A percentile compares a stretch with the other conserved stretches of the same genome.
Conservation (phyloP, 306 rosid genomes). For the Acacia acuminata region DNA sequence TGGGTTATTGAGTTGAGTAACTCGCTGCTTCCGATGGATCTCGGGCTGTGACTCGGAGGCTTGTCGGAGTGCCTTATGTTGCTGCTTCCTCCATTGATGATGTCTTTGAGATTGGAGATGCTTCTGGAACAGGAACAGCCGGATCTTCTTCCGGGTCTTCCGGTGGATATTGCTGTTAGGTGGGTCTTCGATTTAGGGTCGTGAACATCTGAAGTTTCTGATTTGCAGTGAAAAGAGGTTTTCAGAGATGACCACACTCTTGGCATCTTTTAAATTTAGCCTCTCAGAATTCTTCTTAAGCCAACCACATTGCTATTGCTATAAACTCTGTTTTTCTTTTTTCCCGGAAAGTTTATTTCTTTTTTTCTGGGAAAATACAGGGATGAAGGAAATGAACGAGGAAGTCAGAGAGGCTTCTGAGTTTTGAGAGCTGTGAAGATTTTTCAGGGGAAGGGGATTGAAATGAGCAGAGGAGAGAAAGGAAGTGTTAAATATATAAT, state of each 20-base stretch:
- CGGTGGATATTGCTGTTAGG: conserved; percentile 66
- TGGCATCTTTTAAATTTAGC: conserved; percentile 51
- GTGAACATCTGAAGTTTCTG: conserved; percentile 86
- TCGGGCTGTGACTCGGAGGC: conserved; percentile 90
- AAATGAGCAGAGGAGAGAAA: background rate
- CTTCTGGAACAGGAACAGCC: conserved; percentile 96
- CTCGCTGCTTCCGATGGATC: conserved; percentile 93
- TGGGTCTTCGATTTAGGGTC: conserved; percentile 79
- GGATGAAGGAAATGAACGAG: background rate
- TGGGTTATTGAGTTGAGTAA: conserved; percentile 90
- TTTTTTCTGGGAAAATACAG: background rate
- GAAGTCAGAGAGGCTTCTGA: background rate
- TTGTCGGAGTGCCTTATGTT: conserved; percentile 73
- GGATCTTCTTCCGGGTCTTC: conserved; percentile 59
- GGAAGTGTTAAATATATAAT: background rate
- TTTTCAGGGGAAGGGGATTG: background rate
- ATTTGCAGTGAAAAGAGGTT: conserved; percentile 82
- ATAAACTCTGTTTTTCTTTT: background rate
- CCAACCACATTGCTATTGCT: background rate
- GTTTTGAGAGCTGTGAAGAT: background rate
- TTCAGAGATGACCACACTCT: conserved; percentile 86
- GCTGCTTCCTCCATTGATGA: conserved; percentile 70
- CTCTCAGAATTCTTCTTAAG: conserved; percentile 16
- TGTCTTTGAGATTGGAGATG: conserved; percentile 88
- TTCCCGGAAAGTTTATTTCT: background rate